Conservation (phyloP, 2,329 filamentous ascomycete genomes). For the Cadophora sp. region DNA sequence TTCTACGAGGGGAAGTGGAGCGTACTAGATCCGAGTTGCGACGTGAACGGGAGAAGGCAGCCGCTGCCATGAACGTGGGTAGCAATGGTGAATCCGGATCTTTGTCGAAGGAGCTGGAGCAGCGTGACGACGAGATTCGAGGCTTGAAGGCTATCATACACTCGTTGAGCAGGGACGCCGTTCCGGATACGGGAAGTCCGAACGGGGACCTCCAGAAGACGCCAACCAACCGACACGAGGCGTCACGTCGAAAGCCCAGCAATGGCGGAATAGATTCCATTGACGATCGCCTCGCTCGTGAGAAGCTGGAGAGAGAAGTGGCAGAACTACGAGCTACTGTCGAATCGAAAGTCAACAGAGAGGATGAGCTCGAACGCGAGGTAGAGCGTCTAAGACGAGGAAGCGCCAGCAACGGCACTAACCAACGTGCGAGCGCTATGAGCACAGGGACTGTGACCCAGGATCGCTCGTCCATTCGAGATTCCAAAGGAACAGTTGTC, state of each 20-base stretch:
- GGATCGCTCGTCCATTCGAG: slow-evolving; percentile 64
- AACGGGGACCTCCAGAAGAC: slow-evolving; percentile 41
- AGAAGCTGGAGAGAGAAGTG: slow-evolving; percentile 81
- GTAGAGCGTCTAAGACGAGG: slow-evolving; percentile 68
- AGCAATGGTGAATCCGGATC: slow-evolving; percentile 52
- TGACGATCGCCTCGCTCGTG: slow-evolving; percentile 64
- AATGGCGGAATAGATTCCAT: slow-evolving; percentile 58
- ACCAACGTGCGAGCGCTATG: slow-evolving; percentile 59
- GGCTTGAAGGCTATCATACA: slow-evolving; percentile 98
- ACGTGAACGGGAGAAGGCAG: slow-evolving; percentile 84
- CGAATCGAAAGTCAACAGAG: slow-evolving; percentile 74
- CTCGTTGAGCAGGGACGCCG: slow-evolving; percentile 81
- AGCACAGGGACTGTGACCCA: slow-evolving; percentile 49
- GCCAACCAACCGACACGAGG: slow-evolving; percentile 38
- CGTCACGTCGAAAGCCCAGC: slow-evolving; percentile 34
- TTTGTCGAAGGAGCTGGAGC: slow-evolving; percentile 78
- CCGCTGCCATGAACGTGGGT: slow-evolving; percentile 61
- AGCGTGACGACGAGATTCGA: slow-evolving; percentile 96
- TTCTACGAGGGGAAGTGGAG: slow-evolving; percentile 92
- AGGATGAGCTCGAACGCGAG: slow-evolving; percentile 87
- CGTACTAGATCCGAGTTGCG: slow-evolving; percentile 86
- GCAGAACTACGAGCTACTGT: slow-evolving; percentile 76
- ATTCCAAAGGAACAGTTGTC: slow-evolving; percentile 71
- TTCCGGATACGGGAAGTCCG: slow-evolving; percentile 39
- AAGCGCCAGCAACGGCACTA: slow-evolving; percentile 44